Evolutionary conservation across 495 filamentous ascomycete species (phyloP).

Genomic region (Hypoxylon lienhwacheense): DNA sequence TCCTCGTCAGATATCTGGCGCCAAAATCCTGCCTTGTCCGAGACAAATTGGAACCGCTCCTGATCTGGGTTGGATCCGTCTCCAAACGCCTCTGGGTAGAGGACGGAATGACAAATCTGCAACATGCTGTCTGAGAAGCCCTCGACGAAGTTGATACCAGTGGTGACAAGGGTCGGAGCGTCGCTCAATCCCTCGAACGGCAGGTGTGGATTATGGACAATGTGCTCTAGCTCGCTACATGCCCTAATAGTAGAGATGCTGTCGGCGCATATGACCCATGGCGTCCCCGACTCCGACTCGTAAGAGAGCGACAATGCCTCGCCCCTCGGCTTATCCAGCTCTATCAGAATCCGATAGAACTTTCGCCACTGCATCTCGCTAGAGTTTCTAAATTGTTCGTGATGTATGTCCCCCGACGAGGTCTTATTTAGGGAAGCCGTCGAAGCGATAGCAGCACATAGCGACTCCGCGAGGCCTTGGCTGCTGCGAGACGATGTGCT

Average conservation of each 20-base stretch:
- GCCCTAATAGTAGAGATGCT: conserved; percentile 74
- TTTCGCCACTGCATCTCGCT: conserved; percentile 85
- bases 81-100: conserved; percentile 70
- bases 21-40: conserved; percentile 69
- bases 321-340: conserved; percentile 81
- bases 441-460: conserved; percentile 69
- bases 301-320: conserved; percentile 75
- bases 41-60: conserved; percentile 70
- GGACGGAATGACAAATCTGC: conserved; percentile 58
- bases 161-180: conserved; percentile 54
- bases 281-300: conserved; percentile 68
- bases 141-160: conserved; percentile 62
- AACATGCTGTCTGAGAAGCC: conserved; percentile 64
- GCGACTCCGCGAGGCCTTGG: conserved; percentile 63
- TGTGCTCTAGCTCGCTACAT: conserved; percentile 74
- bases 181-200: conserved; percentile 41
- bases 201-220: conserved; percentile 58
- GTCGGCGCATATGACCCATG: conserved; percentile 82
- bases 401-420: conserved; percentile 68
- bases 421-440: conserved; percentile 62
- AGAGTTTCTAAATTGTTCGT: conserved; percentile 66
- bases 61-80: conserved; percentile 65
- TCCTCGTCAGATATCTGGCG: conserved; percentile 75
- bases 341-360: conserved; percentile 80
- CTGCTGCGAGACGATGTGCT: conserved; percentile 44